phyloP scores from a whole-genome alignment of 352 stramenopile species.

The Phytophthora litchii region DNA sequence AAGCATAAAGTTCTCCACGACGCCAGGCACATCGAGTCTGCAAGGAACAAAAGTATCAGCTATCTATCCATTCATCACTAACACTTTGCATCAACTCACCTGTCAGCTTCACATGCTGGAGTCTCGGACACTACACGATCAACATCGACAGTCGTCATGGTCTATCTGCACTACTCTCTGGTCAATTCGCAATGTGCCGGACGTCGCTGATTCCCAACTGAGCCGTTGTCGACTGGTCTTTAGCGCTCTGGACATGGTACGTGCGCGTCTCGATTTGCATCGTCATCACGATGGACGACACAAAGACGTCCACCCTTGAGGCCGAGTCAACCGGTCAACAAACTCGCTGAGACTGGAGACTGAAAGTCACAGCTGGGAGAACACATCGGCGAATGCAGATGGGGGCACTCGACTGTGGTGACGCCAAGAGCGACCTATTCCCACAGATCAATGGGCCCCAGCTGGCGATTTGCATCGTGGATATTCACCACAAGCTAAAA shows the following conservation, averaged over 20 bases:
- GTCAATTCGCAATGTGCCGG: conserved; percentile 15
- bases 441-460: conserved; percentile 20
- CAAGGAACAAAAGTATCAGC: conserved; percentile 5
- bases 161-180: conserved; percentile 17
- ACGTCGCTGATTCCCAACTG: conserved; percentile 27
- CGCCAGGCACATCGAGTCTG: conserved; percentile 67
- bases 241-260: conserved; percentile 18
- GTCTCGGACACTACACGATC: conserved; percentile 10
- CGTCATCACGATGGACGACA: conserved; percentile 31
- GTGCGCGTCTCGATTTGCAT: conserved; percentile 26
- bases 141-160: conserved; percentile 31
- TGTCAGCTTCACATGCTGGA: conserved; percentile 20
- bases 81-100: conserved; percentile 8
- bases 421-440: conserved; percentile 8
- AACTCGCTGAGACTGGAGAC: conserved; percentile 8
- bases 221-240: conserved; percentile 22
- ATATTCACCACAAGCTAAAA: conserved; percentile 7
- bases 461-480: conserved; percentile 27
- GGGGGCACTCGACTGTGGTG: conserved; percentile 6
- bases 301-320: conserved; percentile 24
- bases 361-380: not conserved
- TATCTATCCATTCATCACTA: not conserved
- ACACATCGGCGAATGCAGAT: conserved; percentile 9
- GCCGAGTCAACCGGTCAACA: conserved; percentile 14
- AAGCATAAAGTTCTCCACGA: conserved; percentile 59